phyloP scores from a whole-genome alignment of 495 filamentous ascomycete species.

The Terfezia claveryi region DNA sequence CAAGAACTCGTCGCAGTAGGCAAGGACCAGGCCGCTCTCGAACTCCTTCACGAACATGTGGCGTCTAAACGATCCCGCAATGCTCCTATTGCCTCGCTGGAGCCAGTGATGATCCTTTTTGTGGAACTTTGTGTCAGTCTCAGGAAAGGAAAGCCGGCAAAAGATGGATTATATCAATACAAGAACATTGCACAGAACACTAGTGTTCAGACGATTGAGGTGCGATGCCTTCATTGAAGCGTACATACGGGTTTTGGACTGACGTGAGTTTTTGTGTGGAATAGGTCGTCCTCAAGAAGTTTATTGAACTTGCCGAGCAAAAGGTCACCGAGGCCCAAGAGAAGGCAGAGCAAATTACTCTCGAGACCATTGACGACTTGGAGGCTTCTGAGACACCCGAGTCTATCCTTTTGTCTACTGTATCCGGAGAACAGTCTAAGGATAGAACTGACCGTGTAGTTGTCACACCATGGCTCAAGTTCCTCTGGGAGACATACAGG shows the following conservation, averaged over 20 bases:
- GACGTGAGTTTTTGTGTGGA: slow-evolving; percentile 12
- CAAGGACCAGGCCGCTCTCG: slow-evolving; percentile 76
- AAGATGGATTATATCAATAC: slow-evolving; percentile 97
- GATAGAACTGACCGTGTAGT: slow-evolving; percentile 95
- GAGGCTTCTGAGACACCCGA: slow-evolving; percentile 95
- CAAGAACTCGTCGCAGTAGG: slow-evolving; percentile 96
- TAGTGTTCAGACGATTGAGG: slow-evolving; percentile 94
- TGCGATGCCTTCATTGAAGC: slow-evolving; percentile 20
- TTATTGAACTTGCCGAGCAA: slow-evolving; percentile 87
- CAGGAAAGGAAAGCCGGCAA: slow-evolving; percentile 90
- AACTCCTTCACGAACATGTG: slow-evolving; percentile 95
- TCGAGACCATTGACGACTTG: slow-evolving; percentile 84
- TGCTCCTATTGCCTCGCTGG: slow-evolving; percentile 85
- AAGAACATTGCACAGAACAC: slow-evolving; percentile 99
- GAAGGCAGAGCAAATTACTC: slow-evolving; percentile 79
- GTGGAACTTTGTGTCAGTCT: slow-evolving; percentile 93
- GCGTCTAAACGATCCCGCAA: slow-evolving; percentile 92
- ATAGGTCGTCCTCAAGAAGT: slow-evolving; percentile 76
- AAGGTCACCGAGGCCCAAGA: slow-evolving; percentile 93
- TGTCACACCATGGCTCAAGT: slow-evolving; percentile 97
- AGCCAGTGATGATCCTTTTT: slow-evolving; percentile 94
- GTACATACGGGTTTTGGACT: not conserved
- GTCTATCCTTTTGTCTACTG: slow-evolving; percentile 90
- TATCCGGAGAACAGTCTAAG: slow-evolving; percentile 89
- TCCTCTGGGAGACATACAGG: slow-evolving; percentile 98